A percentile compares a stretch with the other conserved stretches of the same genome.
Conservation (phyloP, 2,329 filamentous ascomycete species). For the Curvularia lunata region DNA sequence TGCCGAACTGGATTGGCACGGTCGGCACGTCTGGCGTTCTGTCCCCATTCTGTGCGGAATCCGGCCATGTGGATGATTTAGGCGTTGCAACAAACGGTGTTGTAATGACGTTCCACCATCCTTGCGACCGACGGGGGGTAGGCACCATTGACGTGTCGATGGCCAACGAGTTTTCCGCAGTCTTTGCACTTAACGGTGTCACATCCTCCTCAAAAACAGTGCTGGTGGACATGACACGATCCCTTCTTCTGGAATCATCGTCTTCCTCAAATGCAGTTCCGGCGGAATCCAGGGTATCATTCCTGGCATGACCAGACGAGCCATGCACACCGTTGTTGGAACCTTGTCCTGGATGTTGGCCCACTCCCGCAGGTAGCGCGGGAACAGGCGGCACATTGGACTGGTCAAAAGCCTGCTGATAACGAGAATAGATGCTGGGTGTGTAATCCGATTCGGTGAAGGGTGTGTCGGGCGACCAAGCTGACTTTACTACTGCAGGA, state of each 20-base stretch:
- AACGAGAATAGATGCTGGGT: constrained; percentile 69
- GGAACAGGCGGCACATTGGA: constrained; percentile 60
- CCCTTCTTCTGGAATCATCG: constrained; percentile 50
- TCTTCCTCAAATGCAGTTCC: constrained; percentile 58
- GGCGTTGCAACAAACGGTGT: constrained; percentile 66
- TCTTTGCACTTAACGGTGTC: constrained; percentile 37
- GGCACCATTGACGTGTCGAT: constrained; percentile 52
- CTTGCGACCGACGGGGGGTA: constrained; percentile 65
- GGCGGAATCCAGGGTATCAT: constrained; percentile 46
- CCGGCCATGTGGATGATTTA: constrained; percentile 46
- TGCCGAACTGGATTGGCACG: constrained; percentile 39
- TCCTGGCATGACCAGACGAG: constrained; percentile 29
- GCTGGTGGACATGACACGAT: constrained; percentile 60
- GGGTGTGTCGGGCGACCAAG: constrained; percentile 67
- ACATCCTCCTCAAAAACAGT: constrained; percentile 76
- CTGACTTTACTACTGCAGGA: constrained; percentile 57
- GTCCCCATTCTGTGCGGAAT: constrained; percentile 28
- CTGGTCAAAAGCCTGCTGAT: constrained; percentile 51
- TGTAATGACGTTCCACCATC: constrained; percentile 80
- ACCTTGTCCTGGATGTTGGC: constrained; percentile 14
- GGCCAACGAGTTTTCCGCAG: constrained; percentile 41
- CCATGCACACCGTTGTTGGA: constrained; percentile 2
- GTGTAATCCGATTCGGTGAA: constrained; percentile 61
- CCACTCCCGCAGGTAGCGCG: constrained; percentile 37
- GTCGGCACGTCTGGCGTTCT: constrained; percentile 44